These are phyloP conservation scores for Lactarius pseudohatsudake DNA, from an alignment of 768 basidiomycete species.

Conservation along the genomic window DNA sequence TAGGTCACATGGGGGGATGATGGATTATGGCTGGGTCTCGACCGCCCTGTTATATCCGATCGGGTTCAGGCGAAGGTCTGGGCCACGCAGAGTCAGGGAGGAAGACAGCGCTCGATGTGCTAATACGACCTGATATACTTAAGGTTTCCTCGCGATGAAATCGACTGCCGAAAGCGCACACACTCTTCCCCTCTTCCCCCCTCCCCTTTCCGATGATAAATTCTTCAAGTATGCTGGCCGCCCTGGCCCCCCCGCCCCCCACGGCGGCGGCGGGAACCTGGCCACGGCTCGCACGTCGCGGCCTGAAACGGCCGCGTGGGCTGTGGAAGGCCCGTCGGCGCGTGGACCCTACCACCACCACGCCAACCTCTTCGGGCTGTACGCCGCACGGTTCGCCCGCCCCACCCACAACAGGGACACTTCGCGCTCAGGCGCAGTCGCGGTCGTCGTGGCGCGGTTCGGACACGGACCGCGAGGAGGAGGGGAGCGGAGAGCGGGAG, in stretches of 20 bases:
- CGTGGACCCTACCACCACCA: constrained; percentile 10
- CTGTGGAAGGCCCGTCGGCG: constrained; percentile 25
- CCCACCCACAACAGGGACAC: not conserved
- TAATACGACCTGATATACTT: constrained; percentile 21
- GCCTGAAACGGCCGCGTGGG: constrained; percentile 24
- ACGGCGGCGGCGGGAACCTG: constrained; percentile 4
- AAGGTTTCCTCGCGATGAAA: constrained; percentile 21
- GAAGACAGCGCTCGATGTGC: not conserved
- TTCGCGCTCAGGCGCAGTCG: not conserved
- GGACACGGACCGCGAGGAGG: constrained; percentile 15
- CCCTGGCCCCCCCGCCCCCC: constrained; percentile 12
- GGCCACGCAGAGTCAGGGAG: constrained; percentile 7
- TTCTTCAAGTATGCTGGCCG: constrained; percentile 10
- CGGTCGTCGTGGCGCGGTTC: constrained; percentile 13
- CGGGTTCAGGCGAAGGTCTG: constrained; percentile 20
- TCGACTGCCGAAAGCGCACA: constrained; percentile 10
- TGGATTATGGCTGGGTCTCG: constrained; percentile 8
- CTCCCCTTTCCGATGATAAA: constrained; percentile 13
- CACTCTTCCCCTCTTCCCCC: not conserved
- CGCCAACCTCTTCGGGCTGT: not conserved
- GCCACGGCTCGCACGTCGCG: constrained; percentile 21
- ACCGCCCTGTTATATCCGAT: constrained; percentile 22
- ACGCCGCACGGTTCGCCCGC: not conserved
- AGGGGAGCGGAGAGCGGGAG: constrained; percentile 1
- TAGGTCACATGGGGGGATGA: constrained; percentile 11